Conservation (phyloP, 352 stramenopile species). For the Pythium rhizo-oryzae region DNA sequence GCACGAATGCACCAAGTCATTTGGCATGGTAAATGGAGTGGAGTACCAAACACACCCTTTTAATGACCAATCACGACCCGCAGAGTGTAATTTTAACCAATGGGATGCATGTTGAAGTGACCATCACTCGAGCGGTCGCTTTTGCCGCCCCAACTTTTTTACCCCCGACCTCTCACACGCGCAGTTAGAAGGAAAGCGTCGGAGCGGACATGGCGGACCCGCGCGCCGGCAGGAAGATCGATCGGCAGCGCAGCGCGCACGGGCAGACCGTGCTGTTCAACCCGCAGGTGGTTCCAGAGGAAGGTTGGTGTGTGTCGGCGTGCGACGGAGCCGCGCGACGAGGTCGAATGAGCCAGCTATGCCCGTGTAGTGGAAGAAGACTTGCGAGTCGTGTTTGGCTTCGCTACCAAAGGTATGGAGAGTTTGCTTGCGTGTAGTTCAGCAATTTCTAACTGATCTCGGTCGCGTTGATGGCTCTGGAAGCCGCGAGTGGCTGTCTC, state of each 20-base stretch:
- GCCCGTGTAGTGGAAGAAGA: conserved; percentile 48
- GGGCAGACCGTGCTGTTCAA: conserved; percentile 65
- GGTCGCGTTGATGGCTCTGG: neutral
- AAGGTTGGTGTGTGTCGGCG: conserved; percentile 35
- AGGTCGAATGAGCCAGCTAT: too few relatives aligned
- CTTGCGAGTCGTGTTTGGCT: conserved; percentile 55
- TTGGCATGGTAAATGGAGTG: too few relatives aligned
- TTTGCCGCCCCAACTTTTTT: conserved; percentile 1
- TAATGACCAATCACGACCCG: neutral
- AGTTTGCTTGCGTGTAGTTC: neutral
- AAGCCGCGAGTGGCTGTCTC: conserved; percentile 48
- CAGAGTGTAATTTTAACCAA: conserved; percentile 2
- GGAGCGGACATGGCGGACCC: conserved; percentile 15
- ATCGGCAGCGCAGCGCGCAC: conserved; percentile 41
- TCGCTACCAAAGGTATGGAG: conserved; percentile 44
- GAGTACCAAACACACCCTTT: too few relatives aligned
- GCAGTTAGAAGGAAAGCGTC: neutral
- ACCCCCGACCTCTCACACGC: too few relatives aligned
- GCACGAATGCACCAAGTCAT: too few relatives aligned
- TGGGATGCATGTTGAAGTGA: conserved; percentile 21
- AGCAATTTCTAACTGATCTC: neutral
- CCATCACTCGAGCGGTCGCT: conserved; percentile 17
- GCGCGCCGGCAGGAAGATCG: conserved; percentile 34
- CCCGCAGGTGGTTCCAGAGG: conserved; percentile 42
- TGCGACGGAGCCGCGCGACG: neutral